phyloP scores from a whole-genome alignment of 805 yeast species.

The Barnettozyma sp. region DNA sequence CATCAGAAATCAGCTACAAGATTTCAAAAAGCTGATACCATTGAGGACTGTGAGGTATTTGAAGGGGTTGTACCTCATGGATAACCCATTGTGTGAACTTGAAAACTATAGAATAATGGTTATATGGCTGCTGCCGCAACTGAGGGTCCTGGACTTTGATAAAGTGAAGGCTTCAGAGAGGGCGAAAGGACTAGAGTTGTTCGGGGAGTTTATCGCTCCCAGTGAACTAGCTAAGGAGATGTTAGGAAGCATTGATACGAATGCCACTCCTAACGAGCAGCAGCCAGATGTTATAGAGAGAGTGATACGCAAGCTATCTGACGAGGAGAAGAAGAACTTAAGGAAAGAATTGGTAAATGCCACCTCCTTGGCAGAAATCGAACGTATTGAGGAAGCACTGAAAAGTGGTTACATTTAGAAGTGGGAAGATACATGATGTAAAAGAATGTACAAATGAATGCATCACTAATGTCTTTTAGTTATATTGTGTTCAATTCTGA shows the following conservation, averaged over 20 bases:
- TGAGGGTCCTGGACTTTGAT: slow-evolving; percentile 61
- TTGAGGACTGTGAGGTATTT: slow-evolving; percentile 37
- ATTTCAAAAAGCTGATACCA: slow-evolving; percentile 37
- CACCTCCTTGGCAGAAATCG: slow-evolving; percentile 66
- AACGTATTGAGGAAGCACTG: slow-evolving; percentile 54
- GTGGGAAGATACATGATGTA: too few species aligned
- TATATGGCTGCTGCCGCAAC: slow-evolving; percentile 55
- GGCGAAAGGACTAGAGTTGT: slow-evolving; percentile 35
- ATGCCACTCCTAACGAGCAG: too few species aligned
- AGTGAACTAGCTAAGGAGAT: slow-evolving; percentile 29
- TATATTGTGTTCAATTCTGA: background rate
- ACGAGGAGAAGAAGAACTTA: slow-evolving; percentile 45
- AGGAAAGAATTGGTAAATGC: slow-evolving; percentile 54
- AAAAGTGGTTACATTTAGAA: slow-evolving; percentile 30
- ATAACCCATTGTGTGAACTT: slow-evolving; percentile 48
- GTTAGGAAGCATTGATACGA: too few species aligned
- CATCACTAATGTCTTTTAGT: background rate
- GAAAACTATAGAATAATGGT: slow-evolving; percentile 53
- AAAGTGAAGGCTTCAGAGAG: slow-evolving; percentile 55
- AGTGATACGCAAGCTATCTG: slow-evolving; percentile 42
- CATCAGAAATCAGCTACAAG: slow-evolving; percentile 41
- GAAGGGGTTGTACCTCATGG: slow-evolving; percentile 42
- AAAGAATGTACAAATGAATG: too few species aligned
- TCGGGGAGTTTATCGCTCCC: slow-evolving; percentile 27
- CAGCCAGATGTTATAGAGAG: slow-evolving; percentile 29